Conservation (phyloP, 2,329 filamentous ascomycete genomes). For the Lasiodiplodia hormozganensis region DNA sequence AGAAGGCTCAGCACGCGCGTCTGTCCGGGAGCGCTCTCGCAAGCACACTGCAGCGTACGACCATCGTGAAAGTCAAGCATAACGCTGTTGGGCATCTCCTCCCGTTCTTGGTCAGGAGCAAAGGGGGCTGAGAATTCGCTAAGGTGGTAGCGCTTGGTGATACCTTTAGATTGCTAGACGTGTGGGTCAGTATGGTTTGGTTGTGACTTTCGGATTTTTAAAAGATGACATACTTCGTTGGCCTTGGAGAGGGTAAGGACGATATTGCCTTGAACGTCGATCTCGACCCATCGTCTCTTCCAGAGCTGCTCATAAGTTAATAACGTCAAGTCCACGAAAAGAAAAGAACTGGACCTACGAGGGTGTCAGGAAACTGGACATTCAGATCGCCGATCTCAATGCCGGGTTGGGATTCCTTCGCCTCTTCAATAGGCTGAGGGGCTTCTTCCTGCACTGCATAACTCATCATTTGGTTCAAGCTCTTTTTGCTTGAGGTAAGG, state of each 20-base stretch:
- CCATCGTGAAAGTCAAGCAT: conserved; percentile 68
- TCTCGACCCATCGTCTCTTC: conserved; percentile 89
- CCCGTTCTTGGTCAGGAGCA: conserved; percentile 85
- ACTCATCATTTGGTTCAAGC: conserved; percentile 47
- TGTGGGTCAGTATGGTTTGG: conserved; percentile 27
- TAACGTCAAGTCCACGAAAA: neutral
- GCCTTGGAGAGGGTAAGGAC: conserved; percentile 76
- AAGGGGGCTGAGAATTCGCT: conserved; percentile 82
- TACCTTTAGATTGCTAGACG: conserved; percentile 55
- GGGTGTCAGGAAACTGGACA: conserved; percentile 93
- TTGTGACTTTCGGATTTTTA: neutral
- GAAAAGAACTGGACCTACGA: conserved; percentile 55
- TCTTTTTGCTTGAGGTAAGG: conserved; percentile 60
- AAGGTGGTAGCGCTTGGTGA: conserved; percentile 82
- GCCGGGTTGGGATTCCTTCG: conserved; percentile 44
- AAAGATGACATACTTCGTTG: conserved; percentile 51
- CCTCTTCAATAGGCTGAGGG: conserved; percentile 31
- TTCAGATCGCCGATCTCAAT: conserved; percentile 88
- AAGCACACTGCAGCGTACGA: conserved; percentile 67
- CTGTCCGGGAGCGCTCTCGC: conserved; percentile 44
- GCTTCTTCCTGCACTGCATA: conserved; percentile 48
- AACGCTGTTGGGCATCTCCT: conserved; percentile 90
- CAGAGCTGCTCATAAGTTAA: conserved; percentile 64
- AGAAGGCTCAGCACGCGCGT: conserved; percentile 39
- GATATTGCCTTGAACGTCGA: conserved; percentile 84